Base-by-base conservation (phyloP, 208 protist genomes). In the Borovskyia barvae region DNA sequence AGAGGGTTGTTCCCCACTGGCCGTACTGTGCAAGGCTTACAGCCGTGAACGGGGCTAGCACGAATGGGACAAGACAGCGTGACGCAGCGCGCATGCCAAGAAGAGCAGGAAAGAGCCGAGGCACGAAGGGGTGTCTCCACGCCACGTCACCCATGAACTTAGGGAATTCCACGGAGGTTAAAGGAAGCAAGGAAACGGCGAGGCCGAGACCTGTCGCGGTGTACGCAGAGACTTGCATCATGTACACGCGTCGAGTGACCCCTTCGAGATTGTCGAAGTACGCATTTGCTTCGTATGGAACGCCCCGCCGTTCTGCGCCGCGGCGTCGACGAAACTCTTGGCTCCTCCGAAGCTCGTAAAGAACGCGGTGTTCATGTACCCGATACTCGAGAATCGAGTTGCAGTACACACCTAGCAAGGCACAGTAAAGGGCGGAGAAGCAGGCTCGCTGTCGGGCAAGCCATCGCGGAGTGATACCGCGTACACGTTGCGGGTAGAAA, bases 141-240 rank as follows among this genome's bases (percentile, higher is more conserved):
- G 76, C 77, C 32, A 93, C 87, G 59, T 96, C 85, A 36, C 87
- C 85, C 87, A 93, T 93, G 42, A 78, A 96, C 66, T 87, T 87
- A 5, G 90, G 90, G 36, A 92, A 92, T 56, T 75, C 85, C 42
- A 93, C 78, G 1, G 77, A 69, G 28, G 70, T 83, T 24, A 94
- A 66, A 0, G 81, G 90, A 12, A 94, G 58, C 47, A 90, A 49
- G 22, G 85, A 93, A 26, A 80, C 39, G 15, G 73, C 39, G 33
- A 96, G 67, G 26, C 57, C 76, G 5, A 76, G 30, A 3, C 49
- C 75, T 7, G 85, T 82, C 8, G 73, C 37, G 39, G 57, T 63
- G 69, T 93, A 96, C 1, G 82, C 64, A 7, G 78, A 72, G 19
- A 45, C 52, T 61, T 93, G 87, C 69, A 89, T 90, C 30, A 48